Percentiles rank a stretch among this genome's conserved stretches.
phyloP scores from a whole-genome alignment of 75 land plant genomes.

The Azolla pinnata region DNA sequence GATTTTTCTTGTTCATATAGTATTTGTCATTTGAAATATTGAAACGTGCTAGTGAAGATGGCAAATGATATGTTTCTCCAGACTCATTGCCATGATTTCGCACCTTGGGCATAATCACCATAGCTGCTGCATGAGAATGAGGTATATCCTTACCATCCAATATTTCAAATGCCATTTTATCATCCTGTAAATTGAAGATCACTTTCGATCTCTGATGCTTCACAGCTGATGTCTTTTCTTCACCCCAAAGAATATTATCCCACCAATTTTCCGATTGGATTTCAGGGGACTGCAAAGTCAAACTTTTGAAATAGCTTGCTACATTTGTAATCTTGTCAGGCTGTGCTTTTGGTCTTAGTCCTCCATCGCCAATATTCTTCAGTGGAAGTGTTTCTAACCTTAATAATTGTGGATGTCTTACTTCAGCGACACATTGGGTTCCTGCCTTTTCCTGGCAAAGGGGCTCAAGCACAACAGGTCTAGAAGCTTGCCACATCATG shows the following conservation, averaged over 20 bases:
- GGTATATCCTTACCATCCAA: conserved; percentile 44
- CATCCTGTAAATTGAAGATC: conserved; percentile 81
- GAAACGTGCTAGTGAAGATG: conserved; percentile 40
- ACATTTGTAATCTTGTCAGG: conserved; percentile 14
- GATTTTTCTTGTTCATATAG: conserved; percentile 64
- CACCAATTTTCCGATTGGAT: conserved; percentile 69
- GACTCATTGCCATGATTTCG: too few species aligned
- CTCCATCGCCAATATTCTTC: conserved; percentile 8
- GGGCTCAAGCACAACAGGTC: not conserved
- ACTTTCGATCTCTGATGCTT: conserved; percentile 47
- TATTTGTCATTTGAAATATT: conserved; percentile 92
- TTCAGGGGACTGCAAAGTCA: conserved; percentile 47
- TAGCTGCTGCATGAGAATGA: conserved; percentile 71
- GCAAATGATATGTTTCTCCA: too few species aligned
- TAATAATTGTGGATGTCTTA: conserved; percentile 59
- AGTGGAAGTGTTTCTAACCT: conserved; percentile 44
- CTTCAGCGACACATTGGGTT: not conserved
- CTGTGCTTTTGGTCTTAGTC: conserved; percentile 1
- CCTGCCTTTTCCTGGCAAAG: not conserved
- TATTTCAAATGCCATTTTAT: conserved; percentile 89
- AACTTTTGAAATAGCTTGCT: conserved; percentile 25
- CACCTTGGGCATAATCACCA: conserved; percentile 45
- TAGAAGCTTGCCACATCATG: not conserved
- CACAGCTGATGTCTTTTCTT: conserved; percentile 7
- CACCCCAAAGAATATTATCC: conserved; percentile 70